Conservation (phyloP, 192 early-diverging fungal species). For the Backusella sp. region DNA sequence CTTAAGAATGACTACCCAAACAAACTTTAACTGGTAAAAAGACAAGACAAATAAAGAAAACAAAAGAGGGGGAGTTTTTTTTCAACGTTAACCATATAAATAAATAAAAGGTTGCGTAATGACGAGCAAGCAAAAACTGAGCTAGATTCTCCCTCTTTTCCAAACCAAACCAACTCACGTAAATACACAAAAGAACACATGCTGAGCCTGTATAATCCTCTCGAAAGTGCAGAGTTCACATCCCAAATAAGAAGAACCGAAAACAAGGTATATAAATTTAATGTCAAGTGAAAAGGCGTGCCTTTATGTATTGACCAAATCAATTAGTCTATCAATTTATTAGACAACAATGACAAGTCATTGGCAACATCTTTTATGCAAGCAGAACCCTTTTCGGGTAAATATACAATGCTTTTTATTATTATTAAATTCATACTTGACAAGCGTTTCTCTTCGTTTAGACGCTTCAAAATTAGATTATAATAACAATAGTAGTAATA, state of each 20-base stretch:
- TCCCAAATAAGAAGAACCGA: not conserved
- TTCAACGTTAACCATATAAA: not conserved
- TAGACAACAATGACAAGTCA: not conserved
- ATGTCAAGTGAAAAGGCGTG: constrained; percentile 45
- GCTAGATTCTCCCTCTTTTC: not conserved
- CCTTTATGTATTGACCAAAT: constrained; percentile 59
- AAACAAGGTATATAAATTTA: not conserved
- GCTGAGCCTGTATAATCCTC: constrained; percentile 65
- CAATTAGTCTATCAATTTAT: not conserved
- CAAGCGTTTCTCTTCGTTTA: not conserved
- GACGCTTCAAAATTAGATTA: not conserved
- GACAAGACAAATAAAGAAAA: not conserved
- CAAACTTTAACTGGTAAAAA: constrained; percentile 21
- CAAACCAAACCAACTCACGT: constrained; percentile 41
- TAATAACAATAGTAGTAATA: not conserved
- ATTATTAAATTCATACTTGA: not conserved
- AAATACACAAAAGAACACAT: constrained; percentile 76
- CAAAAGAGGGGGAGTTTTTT: not conserved
- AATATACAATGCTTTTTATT: not conserved
- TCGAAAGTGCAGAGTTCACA: constrained; percentile 35
- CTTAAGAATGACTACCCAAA: constrained; percentile 15
- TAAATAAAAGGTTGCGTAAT: constrained; percentile 4
- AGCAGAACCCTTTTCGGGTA: not conserved
- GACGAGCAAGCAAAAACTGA: not conserved
- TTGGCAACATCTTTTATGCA: not conserved